Evolutionary conservation across 2,329 filamentous ascomycete species (phyloP).

Genomic region (Beauveria sp.): DNA sequence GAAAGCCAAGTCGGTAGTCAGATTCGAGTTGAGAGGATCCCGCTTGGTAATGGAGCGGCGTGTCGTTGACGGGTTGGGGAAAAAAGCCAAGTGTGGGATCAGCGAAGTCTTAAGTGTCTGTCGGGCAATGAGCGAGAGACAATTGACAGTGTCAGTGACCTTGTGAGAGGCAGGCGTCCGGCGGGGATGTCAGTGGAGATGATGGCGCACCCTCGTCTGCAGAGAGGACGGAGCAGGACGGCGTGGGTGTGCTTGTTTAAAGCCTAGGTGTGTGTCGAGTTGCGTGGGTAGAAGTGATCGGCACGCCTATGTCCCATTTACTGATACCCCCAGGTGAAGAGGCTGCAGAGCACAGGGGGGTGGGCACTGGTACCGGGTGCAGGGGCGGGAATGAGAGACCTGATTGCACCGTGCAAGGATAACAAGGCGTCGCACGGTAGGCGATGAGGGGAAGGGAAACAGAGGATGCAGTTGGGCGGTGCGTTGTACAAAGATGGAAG

Average conservation of each 20-base stretch:
- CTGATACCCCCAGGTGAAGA: conserved; percentile 37
- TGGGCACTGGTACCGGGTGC: conserved; percentile 4
- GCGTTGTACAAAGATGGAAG: neutral
- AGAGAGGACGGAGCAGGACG: neutral
- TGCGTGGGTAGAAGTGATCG: conserved; percentile 42
- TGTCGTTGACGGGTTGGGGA: conserved; percentile 10
- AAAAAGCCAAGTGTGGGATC: conserved; percentile 37
- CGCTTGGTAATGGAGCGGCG: neutral
- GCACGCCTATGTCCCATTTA: conserved; percentile 44
- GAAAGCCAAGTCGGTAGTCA: conserved; percentile 33
- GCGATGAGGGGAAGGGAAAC: neutral
- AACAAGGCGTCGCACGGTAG: neutral
- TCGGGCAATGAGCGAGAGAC: conserved; percentile 22
- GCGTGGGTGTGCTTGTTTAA: conserved; percentile 11
- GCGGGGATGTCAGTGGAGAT: conserved; percentile 28
- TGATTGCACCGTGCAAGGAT: neutral
- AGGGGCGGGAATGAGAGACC: neutral
- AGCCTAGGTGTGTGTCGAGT: conserved; percentile 40
- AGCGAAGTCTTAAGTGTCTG: conserved; percentile 52
- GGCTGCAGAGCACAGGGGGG: conserved; percentile 16
- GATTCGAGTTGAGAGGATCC: conserved; percentile 26
- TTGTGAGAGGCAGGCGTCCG: conserved; percentile 23
- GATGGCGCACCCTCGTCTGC: conserved; percentile 11
- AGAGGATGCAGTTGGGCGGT: neutral
- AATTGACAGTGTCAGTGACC: conserved; percentile 13